Percentiles rank a stretch among this genome's conserved stretches.
Evolutionary conservation across 2,329 filamentous ascomycete genomes (phyloP).

Genomic region (Claviceps arundinis): DNA sequence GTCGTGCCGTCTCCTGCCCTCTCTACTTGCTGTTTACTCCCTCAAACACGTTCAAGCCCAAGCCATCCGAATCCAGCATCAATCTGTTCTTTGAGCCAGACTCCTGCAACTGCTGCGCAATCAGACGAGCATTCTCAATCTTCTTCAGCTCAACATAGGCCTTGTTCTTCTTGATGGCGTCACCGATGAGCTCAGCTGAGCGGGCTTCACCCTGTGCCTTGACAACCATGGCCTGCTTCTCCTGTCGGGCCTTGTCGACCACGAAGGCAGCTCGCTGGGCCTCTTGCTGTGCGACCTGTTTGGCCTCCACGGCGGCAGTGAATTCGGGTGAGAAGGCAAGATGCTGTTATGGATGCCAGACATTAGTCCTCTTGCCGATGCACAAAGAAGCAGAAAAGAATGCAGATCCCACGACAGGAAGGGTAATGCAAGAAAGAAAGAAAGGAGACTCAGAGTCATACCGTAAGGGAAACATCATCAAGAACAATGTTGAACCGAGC

Average conservation of each 20-base stretch:
- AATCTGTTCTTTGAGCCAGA: constrained; percentile 81
- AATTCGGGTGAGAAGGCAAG: constrained; percentile 63
- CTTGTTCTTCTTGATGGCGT: constrained; percentile 98
- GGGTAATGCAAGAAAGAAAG: constrained; percentile 13
- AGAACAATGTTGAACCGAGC: constrained; percentile 95
- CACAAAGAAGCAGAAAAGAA: background rate
- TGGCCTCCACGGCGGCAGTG: constrained; percentile 59
- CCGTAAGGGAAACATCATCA: constrained; percentile 93
- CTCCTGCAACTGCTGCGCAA: constrained; percentile 81
- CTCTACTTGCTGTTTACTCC: constrained; percentile 31
- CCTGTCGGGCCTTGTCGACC: constrained; percentile 96
- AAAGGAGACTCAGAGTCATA: constrained; percentile 30
- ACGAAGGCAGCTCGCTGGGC: constrained; percentile 94
- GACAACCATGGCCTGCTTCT: constrained; percentile 98
- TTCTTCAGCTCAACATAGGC: constrained; percentile 94
- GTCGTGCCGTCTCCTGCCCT: background rate
- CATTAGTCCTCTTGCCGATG: background rate
- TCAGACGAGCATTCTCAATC: constrained; percentile 88
- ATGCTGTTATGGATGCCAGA: constrained; percentile 30
- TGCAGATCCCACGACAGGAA: background rate
- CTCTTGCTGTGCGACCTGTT: constrained; percentile 75
- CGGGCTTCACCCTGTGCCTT: constrained; percentile 97
- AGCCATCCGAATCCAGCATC: constrained; percentile 78
- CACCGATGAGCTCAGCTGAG: constrained; percentile 93
- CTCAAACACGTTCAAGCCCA: constrained; percentile 78